These are phyloP conservation scores for Geum urbanum DNA, from an alignment of 306 rosid species.

Conservation along the genomic window DNA sequence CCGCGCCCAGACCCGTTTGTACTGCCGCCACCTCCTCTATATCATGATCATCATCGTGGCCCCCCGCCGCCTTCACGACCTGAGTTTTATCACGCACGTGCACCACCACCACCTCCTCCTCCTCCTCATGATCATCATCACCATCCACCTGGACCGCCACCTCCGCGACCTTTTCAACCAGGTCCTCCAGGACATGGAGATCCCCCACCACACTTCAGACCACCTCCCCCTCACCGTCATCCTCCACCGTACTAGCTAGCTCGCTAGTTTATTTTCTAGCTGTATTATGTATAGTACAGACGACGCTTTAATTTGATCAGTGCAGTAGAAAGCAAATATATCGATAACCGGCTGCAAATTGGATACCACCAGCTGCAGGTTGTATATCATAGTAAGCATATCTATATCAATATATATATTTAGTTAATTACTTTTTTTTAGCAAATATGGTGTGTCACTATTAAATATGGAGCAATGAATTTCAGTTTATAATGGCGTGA, in stretches of 20 bases:
- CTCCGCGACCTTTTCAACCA: constrained; percentile 17
- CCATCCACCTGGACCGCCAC: constrained; percentile 30
- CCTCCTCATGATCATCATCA: constrained; percentile 10
- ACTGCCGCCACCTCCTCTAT: neutral
- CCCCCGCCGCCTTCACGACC: neutral
- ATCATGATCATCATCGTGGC: neutral
- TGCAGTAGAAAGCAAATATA: too few species aligned
- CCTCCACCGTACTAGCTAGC: constrained; percentile 21
- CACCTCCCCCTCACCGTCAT: constrained; percentile 20
- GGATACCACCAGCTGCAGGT: too few species aligned
- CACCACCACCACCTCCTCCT: constrained; percentile 2
- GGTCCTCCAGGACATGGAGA: constrained; percentile 19
- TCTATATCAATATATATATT: too few species aligned
- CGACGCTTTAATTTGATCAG: too few species aligned
- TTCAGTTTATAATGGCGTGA: too few species aligned
- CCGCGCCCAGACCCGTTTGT: constrained; percentile 7
- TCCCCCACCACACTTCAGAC: constrained; percentile 21
- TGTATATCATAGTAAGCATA: too few species aligned
- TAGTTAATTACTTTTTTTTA: too few species aligned
- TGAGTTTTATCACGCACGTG: constrained; percentile 9
- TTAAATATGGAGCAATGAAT: too few species aligned
- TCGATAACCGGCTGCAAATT: too few species aligned
- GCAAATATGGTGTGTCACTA: too few species aligned
- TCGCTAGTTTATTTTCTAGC: neutral
- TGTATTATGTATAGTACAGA: too few species aligned